Base-by-base conservation (phyloP, 2,329 filamentous ascomycete species). In the Trichoderma atrobrunneum region DNA sequence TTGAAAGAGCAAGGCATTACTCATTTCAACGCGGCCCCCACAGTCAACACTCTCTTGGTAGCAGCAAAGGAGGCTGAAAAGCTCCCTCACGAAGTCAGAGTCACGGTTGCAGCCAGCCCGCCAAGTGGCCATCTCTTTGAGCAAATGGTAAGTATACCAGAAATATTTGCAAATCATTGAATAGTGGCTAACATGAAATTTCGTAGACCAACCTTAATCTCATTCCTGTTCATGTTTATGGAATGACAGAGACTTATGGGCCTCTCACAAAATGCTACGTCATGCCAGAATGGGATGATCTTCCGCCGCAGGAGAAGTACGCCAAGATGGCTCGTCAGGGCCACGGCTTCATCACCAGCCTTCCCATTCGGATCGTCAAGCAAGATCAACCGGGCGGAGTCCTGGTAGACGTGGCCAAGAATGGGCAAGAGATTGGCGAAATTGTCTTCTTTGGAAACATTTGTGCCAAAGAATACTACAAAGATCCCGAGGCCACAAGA, bases 11-110 rank as follows among this genome's bases (percentile, higher is more conserved):
- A 98, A 81, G 86, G 89, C 7, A 92, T 99, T 74, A 98, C 94
- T 0, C 96, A 99, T 81, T 98, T 97, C 84, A 97, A 95, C 78
- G 95, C 95, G 1, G 96, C 95, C 0, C 96, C 96, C 0, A 99
- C 96, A 0, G 96, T 99, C 67, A 98, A 98, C 80, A 99, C 95
- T 0, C 84, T 98, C 1, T 88, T 99, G 3, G 97, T 96, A 79
- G 92, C 92, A 14, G 88, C 93, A 3, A 87, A 91, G 54, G 91
- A 94, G 80, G 95, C 96, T 3, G 88, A 87, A 75, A 87, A 82
- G 62, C 85, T 99, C 1, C 85, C 90, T 0, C 83, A 89, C 1
- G 88, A 90, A 0, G 94, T 98, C 11, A 87, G 90, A 18, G 96
- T 99, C 7, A 97, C 95, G 0, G 96, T 99, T 3, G 96, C 96